Conservation (phyloP, 306 rosid species). For the Prinsepia uniflora region DNA sequence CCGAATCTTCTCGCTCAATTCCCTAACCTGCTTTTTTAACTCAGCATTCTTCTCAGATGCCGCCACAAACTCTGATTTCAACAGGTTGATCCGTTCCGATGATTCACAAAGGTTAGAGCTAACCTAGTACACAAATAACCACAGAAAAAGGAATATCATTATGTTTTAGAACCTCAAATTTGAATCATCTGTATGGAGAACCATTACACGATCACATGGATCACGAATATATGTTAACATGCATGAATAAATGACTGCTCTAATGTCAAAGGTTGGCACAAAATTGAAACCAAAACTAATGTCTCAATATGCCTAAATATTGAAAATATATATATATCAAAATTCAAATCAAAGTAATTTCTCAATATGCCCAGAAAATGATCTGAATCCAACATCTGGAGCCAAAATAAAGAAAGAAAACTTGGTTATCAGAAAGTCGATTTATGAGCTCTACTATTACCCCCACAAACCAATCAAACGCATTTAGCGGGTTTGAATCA, state of each 20-base stretch:
- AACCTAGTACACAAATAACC: conserved; percentile 34
- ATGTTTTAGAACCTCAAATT: conserved; percentile 5
- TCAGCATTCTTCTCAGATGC: conserved; percentile 50
- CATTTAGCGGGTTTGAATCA: not conserved
- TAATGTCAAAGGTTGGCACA: not conserved
- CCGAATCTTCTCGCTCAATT: conserved; percentile 57
- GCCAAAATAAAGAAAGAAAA: not conserved
- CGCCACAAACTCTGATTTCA: conserved; percentile 59
- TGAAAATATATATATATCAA: not conserved
- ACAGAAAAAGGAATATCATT: conserved; percentile 16
- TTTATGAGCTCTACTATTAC: not conserved
- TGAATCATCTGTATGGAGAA: not conserved
- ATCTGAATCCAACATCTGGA: not conserved
- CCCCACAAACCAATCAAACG: not conserved
- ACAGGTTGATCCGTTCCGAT: conserved; percentile 57
- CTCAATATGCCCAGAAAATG: not conserved
- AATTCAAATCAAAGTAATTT: not conserved
- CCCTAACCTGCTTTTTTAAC: conserved; percentile 58
- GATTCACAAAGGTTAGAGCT: conserved; percentile 59
- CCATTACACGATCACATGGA: too few species aligned
- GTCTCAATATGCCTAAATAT: not conserved
- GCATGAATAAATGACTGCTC: not conserved
- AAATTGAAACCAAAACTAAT: not conserved
- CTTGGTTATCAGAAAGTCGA: not conserved
- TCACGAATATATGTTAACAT: not conserved